Percentiles rank a stretch among this genome's conserved stretches.
These are phyloP conservation scores for Peronospora farinosa DNA, from an alignment of 352 stramenopile genomes.

Conservation along the genomic window DNA sequence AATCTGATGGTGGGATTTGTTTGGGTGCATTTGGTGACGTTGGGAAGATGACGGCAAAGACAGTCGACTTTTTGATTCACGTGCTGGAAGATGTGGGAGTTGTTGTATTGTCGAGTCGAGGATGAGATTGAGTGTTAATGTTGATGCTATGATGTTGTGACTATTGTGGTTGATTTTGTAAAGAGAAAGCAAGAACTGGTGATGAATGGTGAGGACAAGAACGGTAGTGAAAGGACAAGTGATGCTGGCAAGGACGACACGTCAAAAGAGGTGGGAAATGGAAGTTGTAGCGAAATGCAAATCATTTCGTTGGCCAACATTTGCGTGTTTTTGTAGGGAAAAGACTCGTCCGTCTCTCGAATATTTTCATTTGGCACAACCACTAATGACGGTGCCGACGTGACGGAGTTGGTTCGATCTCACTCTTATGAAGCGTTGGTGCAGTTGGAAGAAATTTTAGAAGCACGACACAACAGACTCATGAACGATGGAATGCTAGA, in stretches of 20 bases:
- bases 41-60: conserved; percentile 47
- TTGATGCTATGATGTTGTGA: conserved; percentile 1
- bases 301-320: neutral
- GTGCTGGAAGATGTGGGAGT: conserved; percentile 52
- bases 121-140: neutral
- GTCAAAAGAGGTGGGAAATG: conserved; percentile 9
- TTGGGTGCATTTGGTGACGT: conserved; percentile 47
- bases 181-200: conserved; percentile 45
- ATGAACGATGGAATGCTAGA: conserved; percentile 45
- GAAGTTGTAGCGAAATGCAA: too few relatives aligned
- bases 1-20: conserved; percentile 4
- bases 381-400: conserved; percentile 1
- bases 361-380: conserved; percentile 11
- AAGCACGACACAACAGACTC: conserved; percentile 60
- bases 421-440: conserved; percentile 73
- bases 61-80: conserved; percentile 60
- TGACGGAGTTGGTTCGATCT: conserved; percentile 31
- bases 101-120: neutral
- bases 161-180: neutral
- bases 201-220: conserved; percentile 10
- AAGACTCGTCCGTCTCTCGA: neutral
- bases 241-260: neutral
- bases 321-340: conserved; percentile 2
- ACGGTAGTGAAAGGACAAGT: conserved; percentile 1
- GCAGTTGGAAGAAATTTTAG: conserved; percentile 64